These are phyloP conservation scores for Tulasnella sp. DNA, from an alignment of 768 basidiomycete genomes.

Conservation along the genomic window DNA sequence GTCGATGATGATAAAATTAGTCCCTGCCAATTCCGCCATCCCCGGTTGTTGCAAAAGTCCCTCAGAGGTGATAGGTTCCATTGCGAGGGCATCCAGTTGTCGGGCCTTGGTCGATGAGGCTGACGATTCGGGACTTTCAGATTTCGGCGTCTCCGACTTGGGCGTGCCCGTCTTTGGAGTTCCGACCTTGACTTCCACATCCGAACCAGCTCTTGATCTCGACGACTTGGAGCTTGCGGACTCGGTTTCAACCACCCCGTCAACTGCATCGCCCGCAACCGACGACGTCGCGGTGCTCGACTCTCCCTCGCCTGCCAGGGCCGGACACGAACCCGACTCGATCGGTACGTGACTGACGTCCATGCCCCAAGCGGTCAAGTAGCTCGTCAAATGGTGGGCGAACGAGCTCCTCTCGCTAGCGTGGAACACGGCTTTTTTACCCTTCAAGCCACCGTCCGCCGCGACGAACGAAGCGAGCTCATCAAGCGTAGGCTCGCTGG, in stretches of 20 bases:
- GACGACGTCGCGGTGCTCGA: background rate
- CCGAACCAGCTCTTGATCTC: constrained; percentile 19
- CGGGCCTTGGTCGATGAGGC: constrained; percentile 24
- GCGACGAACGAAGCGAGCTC: constrained; percentile 78
- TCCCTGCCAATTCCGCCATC: constrained; percentile 31
- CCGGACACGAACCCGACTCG: constrained; percentile 30
- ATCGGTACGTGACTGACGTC: constrained; percentile 70
- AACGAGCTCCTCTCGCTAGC: constrained; percentile 84
- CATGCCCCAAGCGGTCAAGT: constrained; percentile 93
- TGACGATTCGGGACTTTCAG: constrained; percentile 19
- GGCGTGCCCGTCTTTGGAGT: background rate
- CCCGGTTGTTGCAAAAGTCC: background rate
- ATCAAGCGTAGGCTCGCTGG: constrained; percentile 71
- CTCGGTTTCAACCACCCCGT: background rate
- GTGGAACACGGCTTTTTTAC: constrained; percentile 77
- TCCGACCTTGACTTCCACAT: background rate
- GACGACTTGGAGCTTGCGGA: constrained; percentile 10
- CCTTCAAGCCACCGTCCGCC: constrained; percentile 52
- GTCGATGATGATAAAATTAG: constrained; percentile 85
- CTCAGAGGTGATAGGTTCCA: background rate
- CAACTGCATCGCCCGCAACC: background rate
- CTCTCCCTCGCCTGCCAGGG: constrained; percentile 22
- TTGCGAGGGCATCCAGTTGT: background rate
- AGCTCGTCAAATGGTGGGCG: constrained; percentile 87
- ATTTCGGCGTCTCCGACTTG: constrained; percentile 10